These are phyloP conservation scores for Entomortierella chlamydospora DNA, from an alignment of 192 early-diverging fungal genomes.

Conservation along the genomic window DNA sequence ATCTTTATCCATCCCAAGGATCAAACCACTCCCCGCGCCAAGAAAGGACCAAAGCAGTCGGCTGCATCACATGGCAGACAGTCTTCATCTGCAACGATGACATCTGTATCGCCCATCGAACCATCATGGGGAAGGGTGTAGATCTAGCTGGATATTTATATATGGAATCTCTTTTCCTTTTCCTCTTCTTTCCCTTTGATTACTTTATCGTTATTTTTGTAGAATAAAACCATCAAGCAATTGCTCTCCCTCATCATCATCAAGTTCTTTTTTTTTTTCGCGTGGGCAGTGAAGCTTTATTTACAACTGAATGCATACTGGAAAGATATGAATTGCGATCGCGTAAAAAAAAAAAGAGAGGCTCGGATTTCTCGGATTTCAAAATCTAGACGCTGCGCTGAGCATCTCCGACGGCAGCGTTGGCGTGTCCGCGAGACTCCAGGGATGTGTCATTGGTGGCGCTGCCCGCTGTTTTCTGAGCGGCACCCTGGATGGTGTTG, in stretches of 20 bases:
- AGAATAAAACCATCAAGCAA: background rate
- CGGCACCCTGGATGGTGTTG: constrained; percentile 38
- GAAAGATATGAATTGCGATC: too few species aligned
- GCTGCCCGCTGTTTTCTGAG: constrained; percentile 31
- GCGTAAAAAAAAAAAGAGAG: background rate
- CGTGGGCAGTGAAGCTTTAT: background rate
- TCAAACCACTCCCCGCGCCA: constrained; percentile 15
- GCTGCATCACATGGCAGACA: background rate
- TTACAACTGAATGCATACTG: background rate
- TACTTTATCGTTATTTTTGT: background rate
- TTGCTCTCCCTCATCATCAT: background rate
- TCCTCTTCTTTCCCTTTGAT: background rate
- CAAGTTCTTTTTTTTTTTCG: background rate
- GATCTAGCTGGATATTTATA: background rate
- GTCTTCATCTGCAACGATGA: constrained; percentile 27
- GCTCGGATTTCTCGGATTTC: background rate
- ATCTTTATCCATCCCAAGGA: constrained; percentile 51
- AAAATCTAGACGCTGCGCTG: constrained; percentile 35
- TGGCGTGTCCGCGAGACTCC: constrained; percentile 24
- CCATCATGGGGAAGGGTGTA: background rate
- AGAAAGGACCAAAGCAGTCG: constrained; percentile 24
- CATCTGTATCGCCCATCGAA: constrained; percentile 12
- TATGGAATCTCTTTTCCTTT: background rate
- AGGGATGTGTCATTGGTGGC: constrained; percentile 4
- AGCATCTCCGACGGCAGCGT: constrained; percentile 26